Conservation (phyloP, 805 yeast species). For the Sugiyamaella americana region DNA sequence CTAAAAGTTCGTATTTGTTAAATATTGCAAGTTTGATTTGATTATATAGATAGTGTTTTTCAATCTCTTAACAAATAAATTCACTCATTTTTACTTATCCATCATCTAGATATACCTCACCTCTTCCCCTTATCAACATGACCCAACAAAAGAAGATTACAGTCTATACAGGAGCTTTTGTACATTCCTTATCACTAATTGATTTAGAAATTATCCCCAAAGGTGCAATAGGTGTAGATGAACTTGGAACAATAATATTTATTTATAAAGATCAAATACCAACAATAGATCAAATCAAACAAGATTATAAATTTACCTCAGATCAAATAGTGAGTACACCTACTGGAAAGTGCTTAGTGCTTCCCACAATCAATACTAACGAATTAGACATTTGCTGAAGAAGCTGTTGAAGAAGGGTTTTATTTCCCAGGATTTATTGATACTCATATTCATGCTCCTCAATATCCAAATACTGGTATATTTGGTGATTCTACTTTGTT, state of each 20-base stretch:
- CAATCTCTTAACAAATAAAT: too few relatives aligned
- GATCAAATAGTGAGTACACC: conserved; percentile 9
- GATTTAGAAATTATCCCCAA: conserved; percentile 48
- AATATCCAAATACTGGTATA: conserved; percentile 74
- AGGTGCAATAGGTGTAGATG: conserved; percentile 60
- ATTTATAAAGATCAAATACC: conserved; percentile 23
- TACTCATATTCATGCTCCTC: conserved; percentile 82
- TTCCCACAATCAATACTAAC: background rate
- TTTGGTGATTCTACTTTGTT: conserved; percentile 79
- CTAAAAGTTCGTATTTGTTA: too few relatives aligned
- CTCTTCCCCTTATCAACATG: conserved; percentile 10
- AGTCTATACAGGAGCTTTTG: conserved; percentile 17
- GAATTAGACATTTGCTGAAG: background rate
- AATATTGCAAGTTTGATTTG: too few relatives aligned
- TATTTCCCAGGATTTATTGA: conserved; percentile 80
- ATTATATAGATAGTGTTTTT: too few relatives aligned
- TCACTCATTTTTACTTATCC: too few relatives aligned
- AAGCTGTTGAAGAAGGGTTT: conserved; percentile 37
- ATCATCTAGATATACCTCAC: too few relatives aligned
- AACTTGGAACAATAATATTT: conserved; percentile 47
- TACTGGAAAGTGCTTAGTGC: conserved; percentile 5
- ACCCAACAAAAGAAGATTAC: conserved; percentile 4
- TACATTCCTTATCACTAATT: conserved; percentile 10
- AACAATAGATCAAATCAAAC: conserved; percentile 30
- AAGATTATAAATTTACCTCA: conserved; percentile 15